Percentiles rank a stretch among this genome's conserved stretches.
phyloP scores from a whole-genome alignment of 805 yeast genomes.

The Wickerhamomyces tratensis region DNA sequence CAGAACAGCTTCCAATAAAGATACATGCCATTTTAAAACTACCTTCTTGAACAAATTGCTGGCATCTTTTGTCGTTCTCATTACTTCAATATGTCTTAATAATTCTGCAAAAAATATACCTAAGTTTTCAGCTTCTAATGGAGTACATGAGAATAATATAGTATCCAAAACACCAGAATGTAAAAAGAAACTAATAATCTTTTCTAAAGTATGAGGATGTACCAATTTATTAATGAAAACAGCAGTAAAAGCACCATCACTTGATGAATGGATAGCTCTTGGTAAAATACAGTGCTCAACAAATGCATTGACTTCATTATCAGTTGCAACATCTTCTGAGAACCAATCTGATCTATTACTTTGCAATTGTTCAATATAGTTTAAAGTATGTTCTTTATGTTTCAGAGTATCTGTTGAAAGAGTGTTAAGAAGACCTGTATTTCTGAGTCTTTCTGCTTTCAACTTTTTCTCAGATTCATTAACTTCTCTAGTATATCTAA shows the following conservation, averaged over 20 bases:
- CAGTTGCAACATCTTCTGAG: slow-evolving; percentile 3
- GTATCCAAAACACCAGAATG: slow-evolving; percentile 38
- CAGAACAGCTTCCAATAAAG: slow-evolving; percentile 25
- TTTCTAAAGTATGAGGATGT: slow-evolving; percentile 28
- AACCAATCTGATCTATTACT: not conserved
- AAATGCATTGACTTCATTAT: slow-evolving; percentile 25
- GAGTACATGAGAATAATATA: slow-evolving; percentile 60
- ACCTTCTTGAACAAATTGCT: slow-evolving; percentile 23
- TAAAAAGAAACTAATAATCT: slow-evolving; percentile 37
- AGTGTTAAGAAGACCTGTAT: no score
- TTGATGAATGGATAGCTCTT: slow-evolving; percentile 65
- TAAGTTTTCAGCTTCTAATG: slow-evolving; percentile 71
- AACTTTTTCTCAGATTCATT: slow-evolving; percentile 13
- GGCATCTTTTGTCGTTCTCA: slow-evolving; percentile 28
- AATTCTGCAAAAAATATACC: slow-evolving; percentile 63
- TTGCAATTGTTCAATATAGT: no score
- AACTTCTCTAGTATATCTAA: slow-evolving; percentile 7
- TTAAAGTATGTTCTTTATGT: no score
- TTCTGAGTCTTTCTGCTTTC: slow-evolving; percentile 6
- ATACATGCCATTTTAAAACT: slow-evolving; percentile 45
- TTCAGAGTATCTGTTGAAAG: no score
- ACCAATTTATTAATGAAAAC: slow-evolving; percentile 49
- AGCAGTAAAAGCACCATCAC: slow-evolving; percentile 68
- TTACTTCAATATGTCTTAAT: slow-evolving; percentile 34
- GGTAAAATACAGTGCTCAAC: slow-evolving; percentile 66